Conservation (phyloP, 2,329 filamentous ascomycete genomes). For the Rosellinia necatrix region DNA sequence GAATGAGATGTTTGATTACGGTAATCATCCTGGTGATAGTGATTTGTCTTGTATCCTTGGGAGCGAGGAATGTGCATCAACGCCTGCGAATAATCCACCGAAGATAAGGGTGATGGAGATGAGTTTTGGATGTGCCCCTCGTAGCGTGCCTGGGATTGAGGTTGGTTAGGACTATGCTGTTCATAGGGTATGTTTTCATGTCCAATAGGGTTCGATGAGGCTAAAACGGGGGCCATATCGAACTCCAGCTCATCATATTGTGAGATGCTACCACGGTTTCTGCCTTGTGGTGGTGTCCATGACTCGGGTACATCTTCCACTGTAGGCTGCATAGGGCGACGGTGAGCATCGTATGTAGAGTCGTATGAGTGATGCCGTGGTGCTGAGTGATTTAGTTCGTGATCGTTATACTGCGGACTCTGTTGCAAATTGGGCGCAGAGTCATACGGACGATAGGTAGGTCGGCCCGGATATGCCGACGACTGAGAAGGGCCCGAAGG, state of each 20-base stretch:
- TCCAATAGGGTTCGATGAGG: slow-evolving; percentile 50
- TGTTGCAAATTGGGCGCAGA: slow-evolving; percentile 49
- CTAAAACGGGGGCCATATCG: slow-evolving; percentile 47
- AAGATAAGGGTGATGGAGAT: slow-evolving; percentile 41
- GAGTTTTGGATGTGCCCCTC: slow-evolving; percentile 38
- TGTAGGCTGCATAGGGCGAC: slow-evolving; percentile 62
- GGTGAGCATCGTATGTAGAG: slow-evolving; percentile 49
- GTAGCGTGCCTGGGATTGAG: slow-evolving; percentile 37
- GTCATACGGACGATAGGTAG: slow-evolving; percentile 57
- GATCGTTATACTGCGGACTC: slow-evolving; percentile 37
- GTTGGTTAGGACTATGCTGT: slow-evolving; percentile 38
- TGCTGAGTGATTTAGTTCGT: slow-evolving; percentile 44
- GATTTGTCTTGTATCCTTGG: slow-evolving; percentile 32
- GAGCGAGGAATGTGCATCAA: slow-evolving; percentile 33
- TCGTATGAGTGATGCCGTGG: slow-evolving; percentile 59
- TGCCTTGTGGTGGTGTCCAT: slow-evolving; percentile 41
- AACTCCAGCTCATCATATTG: slow-evolving; percentile 48
- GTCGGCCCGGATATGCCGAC: slow-evolving; percentile 56
- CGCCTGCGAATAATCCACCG: slow-evolving; percentile 44
- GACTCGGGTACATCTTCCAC: slow-evolving; percentile 68
- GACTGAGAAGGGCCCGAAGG: slow-evolving; percentile 43
- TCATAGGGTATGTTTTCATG: slow-evolving; percentile 42
- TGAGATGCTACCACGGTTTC: slow-evolving; percentile 33
- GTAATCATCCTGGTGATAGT: slow-evolving; percentile 43
- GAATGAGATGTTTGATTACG: slow-evolving; percentile 43